phyloP scores from a whole-genome alignment of 1,284 basidiomycete species.

The Erythrobasidium hasegawianum region DNA sequence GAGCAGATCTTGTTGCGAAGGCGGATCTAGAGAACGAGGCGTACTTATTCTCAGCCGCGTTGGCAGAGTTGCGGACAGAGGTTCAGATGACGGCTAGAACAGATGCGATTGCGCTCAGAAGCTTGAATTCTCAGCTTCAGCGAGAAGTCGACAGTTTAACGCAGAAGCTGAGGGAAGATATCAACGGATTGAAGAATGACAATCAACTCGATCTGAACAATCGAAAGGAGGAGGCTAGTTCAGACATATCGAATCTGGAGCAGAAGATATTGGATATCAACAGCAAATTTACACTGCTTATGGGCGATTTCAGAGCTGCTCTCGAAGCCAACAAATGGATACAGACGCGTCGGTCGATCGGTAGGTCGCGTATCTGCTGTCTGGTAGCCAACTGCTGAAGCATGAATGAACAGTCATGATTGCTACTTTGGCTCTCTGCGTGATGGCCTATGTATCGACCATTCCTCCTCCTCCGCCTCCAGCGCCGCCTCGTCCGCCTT shows the following conservation, averaged over 20 bases:
- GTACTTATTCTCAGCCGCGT: conserved; percentile 88
- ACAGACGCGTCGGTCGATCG: conserved; percentile 37
- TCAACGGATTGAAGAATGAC: conserved; percentile 87
- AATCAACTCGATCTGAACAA: conserved; percentile 89
- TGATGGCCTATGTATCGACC: conserved; percentile 30
- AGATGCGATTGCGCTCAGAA: conserved; percentile 73
- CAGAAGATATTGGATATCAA: conserved; percentile 85
- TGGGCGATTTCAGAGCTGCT: conserved; percentile 69
- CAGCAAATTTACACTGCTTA: conserved; percentile 75
- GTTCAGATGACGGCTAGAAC: conserved; percentile 77
- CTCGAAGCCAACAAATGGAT: conserved; percentile 46
- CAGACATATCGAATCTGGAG: conserved; percentile 80
- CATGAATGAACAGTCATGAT: conserved; percentile 20
- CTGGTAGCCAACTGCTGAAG: too few species aligned
- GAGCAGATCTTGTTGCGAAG: conserved; percentile 66
- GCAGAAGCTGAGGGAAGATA: conserved; percentile 90
- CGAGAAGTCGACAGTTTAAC: conserved; percentile 83
- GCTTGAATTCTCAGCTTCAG: conserved; percentile 69
- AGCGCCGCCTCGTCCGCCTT: conserved; percentile 16
- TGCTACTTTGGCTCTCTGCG: conserved; percentile 13
- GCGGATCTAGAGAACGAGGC: conserved; percentile 94
- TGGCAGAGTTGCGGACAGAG: conserved; percentile 86
- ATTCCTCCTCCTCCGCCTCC: conserved; percentile 22
- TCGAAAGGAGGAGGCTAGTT: conserved; percentile 85
- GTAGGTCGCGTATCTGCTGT: too few species aligned